These are phyloP conservation scores for Didymella arachidicola DNA, from an alignment of 2,329 filamentous ascomycete genomes.

Conservation along the genomic window DNA sequence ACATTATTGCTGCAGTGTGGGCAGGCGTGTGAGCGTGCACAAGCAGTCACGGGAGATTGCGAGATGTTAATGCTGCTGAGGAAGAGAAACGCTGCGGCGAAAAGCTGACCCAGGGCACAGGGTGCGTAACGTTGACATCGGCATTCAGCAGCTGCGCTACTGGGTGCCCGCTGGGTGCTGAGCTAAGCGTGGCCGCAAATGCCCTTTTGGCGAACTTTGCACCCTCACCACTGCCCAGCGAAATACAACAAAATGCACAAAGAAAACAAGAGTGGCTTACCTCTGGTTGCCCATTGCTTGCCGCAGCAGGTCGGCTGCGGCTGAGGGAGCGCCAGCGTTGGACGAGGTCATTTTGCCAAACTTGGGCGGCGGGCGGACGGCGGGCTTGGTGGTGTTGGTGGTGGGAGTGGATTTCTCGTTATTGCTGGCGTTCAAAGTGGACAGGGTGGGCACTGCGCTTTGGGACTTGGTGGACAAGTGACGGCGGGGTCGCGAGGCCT, in stretches of 20 bases:
- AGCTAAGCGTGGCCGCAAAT: constrained; percentile 30
- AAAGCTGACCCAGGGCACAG: constrained; percentile 36
- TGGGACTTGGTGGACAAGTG: constrained; percentile 50
- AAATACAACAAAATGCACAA: constrained; percentile 13
- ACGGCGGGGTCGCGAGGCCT: constrained; percentile 42
- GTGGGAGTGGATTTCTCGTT: constrained; percentile 37
- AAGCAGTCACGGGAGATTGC: constrained; percentile 6
- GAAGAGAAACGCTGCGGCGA: constrained; percentile 22
- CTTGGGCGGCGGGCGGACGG: constrained; percentile 35
- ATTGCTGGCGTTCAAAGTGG: constrained; percentile 43
- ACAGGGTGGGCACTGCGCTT: constrained; percentile 57
- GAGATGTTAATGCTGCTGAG: constrained; percentile 13
- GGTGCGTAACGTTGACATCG: constrained; percentile 43
- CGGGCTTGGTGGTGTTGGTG: constrained; percentile 17
- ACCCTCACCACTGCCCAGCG: constrained; percentile 12
- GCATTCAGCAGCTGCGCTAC: constrained; percentile 23
- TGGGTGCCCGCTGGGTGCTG: constrained; percentile 22
- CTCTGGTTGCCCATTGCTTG: constrained; percentile 64
- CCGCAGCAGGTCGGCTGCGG: constrained; percentile 64
- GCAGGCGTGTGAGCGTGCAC: constrained; percentile 20
- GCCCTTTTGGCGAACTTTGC: constrained; percentile 10
- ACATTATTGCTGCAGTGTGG: constrained; percentile 38
- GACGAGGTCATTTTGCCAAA: constrained; percentile 41
- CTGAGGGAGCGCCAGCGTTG: constrained; percentile 55
- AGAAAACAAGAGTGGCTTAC: constrained; percentile 53